A percentile compares a stretch with the other conserved stretches of the same genome.
These are phyloP conservation scores for Plasmopara viticola DNA, from an alignment of 352 stramenopile genomes.

Conservation along the genomic window DNA sequence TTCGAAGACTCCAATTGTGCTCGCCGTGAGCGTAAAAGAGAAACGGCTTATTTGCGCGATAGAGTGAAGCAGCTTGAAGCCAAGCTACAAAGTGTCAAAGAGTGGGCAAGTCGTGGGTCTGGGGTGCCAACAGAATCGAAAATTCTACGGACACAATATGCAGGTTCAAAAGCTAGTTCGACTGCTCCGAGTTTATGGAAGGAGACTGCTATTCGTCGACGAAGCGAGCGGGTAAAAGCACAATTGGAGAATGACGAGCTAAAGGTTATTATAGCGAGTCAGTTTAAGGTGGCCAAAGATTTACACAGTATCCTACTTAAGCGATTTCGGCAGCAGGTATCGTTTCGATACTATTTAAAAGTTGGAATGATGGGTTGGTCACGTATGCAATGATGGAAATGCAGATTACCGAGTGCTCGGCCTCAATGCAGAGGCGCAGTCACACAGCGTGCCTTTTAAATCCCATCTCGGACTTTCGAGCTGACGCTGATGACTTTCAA, in stretches of 20 bases:
- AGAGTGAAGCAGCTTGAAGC: conserved; percentile 32
- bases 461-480: conserved; percentile 14
- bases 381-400: too few species aligned
- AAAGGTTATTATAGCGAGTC: conserved; percentile 33
- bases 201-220: conserved; percentile 9
- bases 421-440: conserved; percentile 7
- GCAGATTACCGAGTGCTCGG: conserved; percentile 8
- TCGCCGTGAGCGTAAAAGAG: conserved; percentile 24
- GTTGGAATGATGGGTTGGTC: too few species aligned
- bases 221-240: conserved; percentile 8
- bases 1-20: conserved; percentile 13
- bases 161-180: neutral
- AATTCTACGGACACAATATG: neutral
- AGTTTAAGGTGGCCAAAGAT: conserved; percentile 38
- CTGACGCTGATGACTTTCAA: conserved; percentile 21
- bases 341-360: too few species aligned
- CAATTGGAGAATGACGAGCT: conserved; percentile 29
- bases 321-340: conserved; percentile 13
- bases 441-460: conserved; percentile 4
- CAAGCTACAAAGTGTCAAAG: conserved; percentile 16
- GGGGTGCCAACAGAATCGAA: neutral
- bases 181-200: conserved; percentile 8
- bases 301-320: conserved; percentile 36
- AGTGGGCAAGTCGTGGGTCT: neutral
- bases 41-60: conserved; percentile 33